Evolutionary conservation across 2,329 filamentous ascomycete genomes (phyloP).

Genomic region (Colletotrichum incanum): DNA sequence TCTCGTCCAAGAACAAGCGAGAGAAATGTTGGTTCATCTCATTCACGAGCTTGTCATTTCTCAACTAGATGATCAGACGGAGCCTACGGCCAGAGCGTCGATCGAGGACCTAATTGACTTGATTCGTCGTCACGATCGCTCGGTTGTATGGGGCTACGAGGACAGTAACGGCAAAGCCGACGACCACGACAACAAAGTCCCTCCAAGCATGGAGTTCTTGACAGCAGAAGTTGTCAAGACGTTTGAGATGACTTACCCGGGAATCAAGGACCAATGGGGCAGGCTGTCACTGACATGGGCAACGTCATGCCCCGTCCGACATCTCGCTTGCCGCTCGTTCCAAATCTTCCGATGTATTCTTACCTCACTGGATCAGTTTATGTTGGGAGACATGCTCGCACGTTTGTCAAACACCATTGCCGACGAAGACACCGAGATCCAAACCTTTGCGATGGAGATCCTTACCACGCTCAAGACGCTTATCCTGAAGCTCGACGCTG

Average conservation of each 20-base stretch:
- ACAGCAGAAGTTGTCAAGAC: conserved; percentile 87
- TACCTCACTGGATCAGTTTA: conserved; percentile 89
- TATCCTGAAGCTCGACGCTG: conserved; percentile 85
- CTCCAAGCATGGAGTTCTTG: conserved; percentile 88
- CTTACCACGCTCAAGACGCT: conserved; percentile 93
- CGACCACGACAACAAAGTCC: conserved; percentile 84
- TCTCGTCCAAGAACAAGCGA: conserved; percentile 94
- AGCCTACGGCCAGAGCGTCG: conserved; percentile 74
- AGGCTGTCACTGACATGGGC: conserved; percentile 94
- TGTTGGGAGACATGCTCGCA: conserved; percentile 97
- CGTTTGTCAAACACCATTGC: conserved; percentile 97
- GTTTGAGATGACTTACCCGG: conserved; percentile 87
- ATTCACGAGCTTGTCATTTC: conserved; percentile 95
- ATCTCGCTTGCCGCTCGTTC: conserved; percentile 96
- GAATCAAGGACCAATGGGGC: conserved; percentile 92
- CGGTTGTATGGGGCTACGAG: conserved; percentile 94
- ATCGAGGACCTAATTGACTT: conserved; percentile 92
- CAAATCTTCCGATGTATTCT: conserved; percentile 97
- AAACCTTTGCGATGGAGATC: conserved; percentile 98
- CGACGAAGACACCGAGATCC: conserved; percentile 93
- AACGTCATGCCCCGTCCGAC: conserved; percentile 94
- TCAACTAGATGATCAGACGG: conserved; percentile 79
- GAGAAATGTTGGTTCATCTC: conserved; percentile 97
- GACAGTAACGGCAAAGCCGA: conserved; percentile 88
- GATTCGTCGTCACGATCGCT: conserved; percentile 86